Base-by-base conservation (phyloP, 2,329 filamentous ascomycete species). In the Cladosporium sp. region DNA sequence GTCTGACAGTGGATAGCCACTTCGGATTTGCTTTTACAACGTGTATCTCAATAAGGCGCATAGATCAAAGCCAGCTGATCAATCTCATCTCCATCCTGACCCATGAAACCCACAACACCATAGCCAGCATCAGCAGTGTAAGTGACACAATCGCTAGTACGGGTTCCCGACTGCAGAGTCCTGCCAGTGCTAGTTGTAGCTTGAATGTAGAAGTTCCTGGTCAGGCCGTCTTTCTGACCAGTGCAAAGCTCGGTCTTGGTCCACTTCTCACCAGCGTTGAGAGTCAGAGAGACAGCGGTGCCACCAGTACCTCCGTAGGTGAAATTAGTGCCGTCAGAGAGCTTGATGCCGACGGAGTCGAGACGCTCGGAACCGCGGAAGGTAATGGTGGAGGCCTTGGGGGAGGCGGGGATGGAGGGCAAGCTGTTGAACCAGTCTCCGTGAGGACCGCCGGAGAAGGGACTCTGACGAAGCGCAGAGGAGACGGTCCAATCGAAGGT, bases 101-200 rank as follows among this genome's bases (percentile, higher is more conserved):
- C 52, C 52, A 55, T 47, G 39, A 55, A 55, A 10, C 52, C 52
- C 13, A 55, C 52, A 20, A 55, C 52, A 24, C 28, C 52, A 36
- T 36, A 55, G 17, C 52, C 52, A 24, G 39, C 28, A 19, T 55
- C 52, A 15, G 52, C 52, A 24, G 28, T 45, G 34, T 35, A 55
- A 25, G 32, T 55, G 9, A 17, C 34, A 13, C 52, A 55, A 5
- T 24, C 13, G 32, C 15, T 8, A 22, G 52, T 55, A 7, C 42
- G 19, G 6, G 52, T 55, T 2, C 52, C 52, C 3, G 52, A 40
- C n/a, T 55, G 40, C 52, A 55, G 12, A 20, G 40, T 55, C 40
- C 40, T 47, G 13, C 52, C 52, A 44, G 19, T 19, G 32, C 52
- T 55, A 6, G 52, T 55, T 19, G 32, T 45, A 6, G 52, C 52